Conservation (phyloP, 2,329 filamentous ascomycete species). For the Neoscytalidium dimidiatum region DNA sequence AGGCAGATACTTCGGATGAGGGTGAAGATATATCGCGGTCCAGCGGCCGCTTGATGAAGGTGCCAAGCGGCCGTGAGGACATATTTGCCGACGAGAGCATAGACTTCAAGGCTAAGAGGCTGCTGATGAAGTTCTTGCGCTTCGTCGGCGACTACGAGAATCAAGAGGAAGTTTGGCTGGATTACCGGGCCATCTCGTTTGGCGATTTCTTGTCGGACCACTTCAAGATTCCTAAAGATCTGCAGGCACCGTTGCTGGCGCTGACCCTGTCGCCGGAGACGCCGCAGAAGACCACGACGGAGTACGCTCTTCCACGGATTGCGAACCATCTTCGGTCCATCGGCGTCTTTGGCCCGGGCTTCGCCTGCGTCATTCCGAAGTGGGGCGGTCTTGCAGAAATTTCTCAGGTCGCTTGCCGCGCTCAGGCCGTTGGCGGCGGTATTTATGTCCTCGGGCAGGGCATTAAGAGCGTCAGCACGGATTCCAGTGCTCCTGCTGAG, state of each 20-base stretch:
- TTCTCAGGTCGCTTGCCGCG: conserved; percentile 86
- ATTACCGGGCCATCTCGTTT: conserved; percentile 58
- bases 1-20: conserved; percentile 15
- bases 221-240: conserved; percentile 59
- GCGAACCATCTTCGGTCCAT: conserved; percentile 82
- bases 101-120: conserved; percentile 77
- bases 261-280: conserved; percentile 72
- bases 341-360: conserved; percentile 83
- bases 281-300: conserved; percentile 58
- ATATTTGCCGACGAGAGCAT: conserved; percentile 79
- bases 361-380: conserved; percentile 86
- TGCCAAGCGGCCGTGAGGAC: conserved; percentile 89
- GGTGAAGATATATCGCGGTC: background rate
- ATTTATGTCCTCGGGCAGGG: conserved; percentile 83
- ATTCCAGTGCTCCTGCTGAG: conserved; percentile 20
- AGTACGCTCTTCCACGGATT: conserved; percentile 72
- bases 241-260: conserved; percentile 67
- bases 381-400: conserved; percentile 91
- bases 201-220: conserved; percentile 58
- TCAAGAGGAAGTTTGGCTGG: conserved; percentile 60
- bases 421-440: conserved; percentile 85
- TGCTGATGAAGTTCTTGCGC: conserved; percentile 90
- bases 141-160: conserved; percentile 75
- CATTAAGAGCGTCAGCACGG: conserved; percentile 42
- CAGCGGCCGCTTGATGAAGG: conserved; percentile 57